Evolutionary conservation across 495 filamentous ascomycete genomes (phyloP).

Genomic region (Arthonia radiata): DNA sequence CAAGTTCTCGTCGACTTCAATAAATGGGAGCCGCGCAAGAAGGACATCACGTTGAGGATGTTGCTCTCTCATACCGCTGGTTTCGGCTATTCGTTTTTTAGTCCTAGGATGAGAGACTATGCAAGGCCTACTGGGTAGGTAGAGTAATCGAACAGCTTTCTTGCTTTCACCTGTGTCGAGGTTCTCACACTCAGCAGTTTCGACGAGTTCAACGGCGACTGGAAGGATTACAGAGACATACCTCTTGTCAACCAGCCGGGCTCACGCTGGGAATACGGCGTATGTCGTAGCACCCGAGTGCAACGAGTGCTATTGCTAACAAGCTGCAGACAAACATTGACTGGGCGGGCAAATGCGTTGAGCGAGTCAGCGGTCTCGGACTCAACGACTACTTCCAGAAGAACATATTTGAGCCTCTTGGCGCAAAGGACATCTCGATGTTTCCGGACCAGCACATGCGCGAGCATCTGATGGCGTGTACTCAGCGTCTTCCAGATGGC

Average conservation of each 20-base stretch:
- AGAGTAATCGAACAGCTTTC: no score
- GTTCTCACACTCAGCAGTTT: no score
- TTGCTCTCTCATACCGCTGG: constrained; percentile 30
- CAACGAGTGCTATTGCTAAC: background rate
- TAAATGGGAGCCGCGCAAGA: constrained; percentile 24
- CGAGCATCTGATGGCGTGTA: constrained; percentile 23
- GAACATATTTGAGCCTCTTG: constrained; percentile 31
- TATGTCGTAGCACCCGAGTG: constrained; percentile 10
- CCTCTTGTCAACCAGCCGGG: constrained; percentile 35
- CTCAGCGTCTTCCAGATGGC: constrained; percentile 18
- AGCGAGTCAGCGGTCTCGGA: constrained; percentile 22
- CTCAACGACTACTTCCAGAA: constrained; percentile 31
- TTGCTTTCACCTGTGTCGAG: no score
- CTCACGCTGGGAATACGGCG: constrained; percentile 29
- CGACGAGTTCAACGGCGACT: constrained; percentile 27
- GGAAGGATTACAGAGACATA: constrained; percentile 15
- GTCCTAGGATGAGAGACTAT: constrained; percentile 22
- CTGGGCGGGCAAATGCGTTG: constrained; percentile 32
- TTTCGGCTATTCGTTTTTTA: constrained; percentile 23
- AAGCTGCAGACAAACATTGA: constrained; percentile 23
- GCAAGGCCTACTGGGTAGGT: constrained; percentile 20
- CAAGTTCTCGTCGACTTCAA: constrained; percentile 23
- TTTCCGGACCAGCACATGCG: constrained; percentile 27
- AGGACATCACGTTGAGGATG: constrained; percentile 34
- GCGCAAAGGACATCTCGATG: constrained; percentile 26